These are phyloP conservation scores for Blastobotrys parvus DNA, from an alignment of 805 yeast species.

Conservation along the genomic window DNA sequence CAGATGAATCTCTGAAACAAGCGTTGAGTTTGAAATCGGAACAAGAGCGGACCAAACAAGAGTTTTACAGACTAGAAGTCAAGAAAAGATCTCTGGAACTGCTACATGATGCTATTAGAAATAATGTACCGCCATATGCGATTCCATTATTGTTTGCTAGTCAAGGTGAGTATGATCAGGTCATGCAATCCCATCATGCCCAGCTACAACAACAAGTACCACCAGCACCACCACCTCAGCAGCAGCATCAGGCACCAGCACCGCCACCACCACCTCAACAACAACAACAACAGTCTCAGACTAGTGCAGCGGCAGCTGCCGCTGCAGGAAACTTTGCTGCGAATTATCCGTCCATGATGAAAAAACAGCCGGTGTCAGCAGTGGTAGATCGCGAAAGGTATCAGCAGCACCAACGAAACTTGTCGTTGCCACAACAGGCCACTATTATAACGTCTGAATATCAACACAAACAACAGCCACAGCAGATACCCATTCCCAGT, in stretches of 20 bases:
- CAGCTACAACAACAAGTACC: neutral
- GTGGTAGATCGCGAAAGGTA: conserved; percentile 8
- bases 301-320: conserved; percentile 3
- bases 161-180: conserved; percentile 6
- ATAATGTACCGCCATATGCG: conserved; percentile 55
- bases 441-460: conserved; percentile 10
- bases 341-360: conserved; percentile 3
- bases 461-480: conserved; percentile 7
- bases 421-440: conserved; percentile 19
- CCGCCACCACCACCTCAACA: neutral
- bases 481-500: conserved; percentile 11
- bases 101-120: conserved; percentile 48
- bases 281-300: neutral
- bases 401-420: conserved; percentile 21
- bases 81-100: conserved; percentile 53
- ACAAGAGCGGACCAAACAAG: conserved; percentile 79
- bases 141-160: conserved; percentile 49
- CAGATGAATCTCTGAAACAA: conserved; percentile 49
- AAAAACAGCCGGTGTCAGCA: neutral
- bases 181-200: neutral
- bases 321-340: conserved; percentile 5
- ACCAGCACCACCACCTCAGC: neutral
- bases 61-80: conserved; percentile 57
- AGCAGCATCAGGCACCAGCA: neutral
- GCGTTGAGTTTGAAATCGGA: conserved; percentile 56